Evolutionary conservation across 352 stramenopile genomes (phyloP).

Genomic region (Globisporangium emineosum): DNA sequence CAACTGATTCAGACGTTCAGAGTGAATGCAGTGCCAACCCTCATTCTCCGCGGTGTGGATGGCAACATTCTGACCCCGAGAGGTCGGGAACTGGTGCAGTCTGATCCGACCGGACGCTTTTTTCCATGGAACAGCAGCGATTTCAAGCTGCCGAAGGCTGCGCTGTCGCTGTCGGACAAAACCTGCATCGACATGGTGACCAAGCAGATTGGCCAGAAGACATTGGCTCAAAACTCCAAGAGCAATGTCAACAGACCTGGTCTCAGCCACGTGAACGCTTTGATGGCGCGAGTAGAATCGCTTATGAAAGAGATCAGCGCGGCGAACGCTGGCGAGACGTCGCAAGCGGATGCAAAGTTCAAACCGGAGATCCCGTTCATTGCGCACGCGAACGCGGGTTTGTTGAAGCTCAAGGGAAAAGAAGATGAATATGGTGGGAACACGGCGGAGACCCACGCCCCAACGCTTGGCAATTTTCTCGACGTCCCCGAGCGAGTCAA

Average conservation of each 20-base stretch:
- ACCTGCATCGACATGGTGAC: slow-evolving; percentile 61
- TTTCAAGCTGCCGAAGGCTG: slow-evolving; percentile 52
- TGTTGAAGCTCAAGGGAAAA: slow-evolving; percentile 49
- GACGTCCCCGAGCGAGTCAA: slow-evolving; percentile 80
- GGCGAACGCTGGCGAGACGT: slow-evolving; percentile 17
- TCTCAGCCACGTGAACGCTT: slow-evolving; percentile 45
- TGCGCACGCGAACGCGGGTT: slow-evolving; percentile 52
- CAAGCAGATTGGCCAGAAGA: slow-evolving; percentile 78
- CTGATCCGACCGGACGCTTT: slow-evolving; percentile 49
- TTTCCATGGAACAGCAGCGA: slow-evolving; percentile 63
- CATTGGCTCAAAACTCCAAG: slow-evolving; percentile 47
- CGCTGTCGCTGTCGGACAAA: slow-evolving; percentile 52
- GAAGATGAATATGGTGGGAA: slow-evolving; percentile 81
- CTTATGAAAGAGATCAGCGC: slow-evolving; percentile 38
- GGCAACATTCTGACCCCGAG: slow-evolving; percentile 67
- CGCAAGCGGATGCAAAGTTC: slow-evolving; percentile 26
- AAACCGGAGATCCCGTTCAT: slow-evolving; percentile 39
- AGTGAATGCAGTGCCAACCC: slow-evolving; percentile 48
- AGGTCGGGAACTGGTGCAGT: slow-evolving; percentile 62
- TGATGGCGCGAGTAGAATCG: slow-evolving; percentile 47
- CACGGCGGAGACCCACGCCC: slow-evolving; percentile 57
- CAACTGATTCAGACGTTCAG: slow-evolving; percentile 65
- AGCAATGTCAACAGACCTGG: slow-evolving; percentile 36
- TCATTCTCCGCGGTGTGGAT: slow-evolving; percentile 58
- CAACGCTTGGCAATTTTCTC: slow-evolving; percentile 76